phyloP scores from a whole-genome alignment of 495 filamentous ascomycete species.

The Oleoguttula mirabilis region DNA sequence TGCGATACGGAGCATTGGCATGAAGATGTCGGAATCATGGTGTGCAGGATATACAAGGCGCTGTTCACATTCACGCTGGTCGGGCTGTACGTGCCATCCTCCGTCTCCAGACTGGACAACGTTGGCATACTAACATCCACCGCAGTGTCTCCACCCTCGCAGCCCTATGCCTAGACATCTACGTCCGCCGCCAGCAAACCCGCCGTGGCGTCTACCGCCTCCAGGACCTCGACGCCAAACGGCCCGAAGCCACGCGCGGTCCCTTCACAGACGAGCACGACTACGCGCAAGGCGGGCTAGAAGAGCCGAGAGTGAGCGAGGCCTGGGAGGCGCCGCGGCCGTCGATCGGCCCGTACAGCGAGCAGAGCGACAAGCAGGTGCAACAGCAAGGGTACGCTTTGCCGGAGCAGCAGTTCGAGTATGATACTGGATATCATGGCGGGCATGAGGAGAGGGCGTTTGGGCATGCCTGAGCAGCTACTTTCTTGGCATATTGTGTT shows the following conservation, averaged over 20 bases:
- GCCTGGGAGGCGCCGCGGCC: constrained; percentile 11
- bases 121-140: background rate
- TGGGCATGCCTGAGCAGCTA: no score
- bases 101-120: background rate
- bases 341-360: constrained; percentile 10
- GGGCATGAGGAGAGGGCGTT: constrained; percentile 6
- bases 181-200: constrained; percentile 34
- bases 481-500: no score
- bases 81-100: constrained; percentile 28
- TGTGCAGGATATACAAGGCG: constrained; percentile 55
- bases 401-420: constrained; percentile 26
- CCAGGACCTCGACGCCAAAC: constrained; percentile 16
- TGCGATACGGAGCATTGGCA: constrained; percentile 46
- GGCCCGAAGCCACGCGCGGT: constrained; percentile 10
- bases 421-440: constrained; percentile 30
- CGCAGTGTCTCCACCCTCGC: constrained; percentile 32
- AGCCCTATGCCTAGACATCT: constrained; percentile 41
- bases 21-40: constrained; percentile 43
- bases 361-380: background rate
- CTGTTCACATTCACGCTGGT: constrained; percentile 50
- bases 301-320: constrained; percentile 10
- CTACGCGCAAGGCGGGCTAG: constrained; percentile 7
- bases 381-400: constrained; percentile 23
- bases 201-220: constrained; percentile 39
- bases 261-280: constrained; percentile 15